Evolutionary conservation across 73 alveolate species (phyloP).

Genomic region (Halteria grandinella): DNA sequence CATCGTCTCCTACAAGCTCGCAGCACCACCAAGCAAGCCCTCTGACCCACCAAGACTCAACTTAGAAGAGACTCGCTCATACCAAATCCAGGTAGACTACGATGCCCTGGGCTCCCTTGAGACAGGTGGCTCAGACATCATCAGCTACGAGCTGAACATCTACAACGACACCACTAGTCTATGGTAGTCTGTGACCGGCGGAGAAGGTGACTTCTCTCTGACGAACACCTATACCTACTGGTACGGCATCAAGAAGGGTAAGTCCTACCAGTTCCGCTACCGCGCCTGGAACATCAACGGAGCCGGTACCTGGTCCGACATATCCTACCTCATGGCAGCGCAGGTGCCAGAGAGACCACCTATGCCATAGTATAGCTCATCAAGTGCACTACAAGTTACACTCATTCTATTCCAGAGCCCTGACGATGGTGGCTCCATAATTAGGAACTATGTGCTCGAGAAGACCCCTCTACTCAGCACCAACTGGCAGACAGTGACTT

Average conservation of each 20-base stretch:
- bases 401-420: constrained; percentile 52
- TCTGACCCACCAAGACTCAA: constrained; percentile 43
- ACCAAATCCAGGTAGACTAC: constrained; percentile 57
- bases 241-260: constrained; percentile 51
- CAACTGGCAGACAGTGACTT: constrained; percentile 24
- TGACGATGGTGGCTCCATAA: constrained; percentile 74
- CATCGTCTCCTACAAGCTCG: constrained; percentile 45
- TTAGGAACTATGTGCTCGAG: constrained; percentile 41
- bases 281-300: constrained; percentile 72
- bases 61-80: constrained; percentile 33
- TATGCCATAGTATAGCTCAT: constrained; percentile 62
- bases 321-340: constrained; percentile 67
- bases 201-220: constrained; percentile 14
- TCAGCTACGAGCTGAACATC: constrained; percentile 57
- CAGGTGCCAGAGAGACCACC: constrained; percentile 68
- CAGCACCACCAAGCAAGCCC: constrained; percentile 63
- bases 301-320: constrained; percentile 57
- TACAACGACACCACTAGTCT: constrained; percentile 14
- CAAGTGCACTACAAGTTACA: constrained; percentile 26
- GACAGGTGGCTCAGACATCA: constrained; percentile 67
- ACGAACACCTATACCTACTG: constrained; percentile 14
- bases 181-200: constrained; percentile 63
- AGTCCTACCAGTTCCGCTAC: constrained; percentile 63
- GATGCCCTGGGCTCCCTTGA: background rate
- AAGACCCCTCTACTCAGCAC: constrained; percentile 29